Base-by-base conservation (phyloP, 176 grass and related monocot genomes). In the Carex kokanica region DNA sequence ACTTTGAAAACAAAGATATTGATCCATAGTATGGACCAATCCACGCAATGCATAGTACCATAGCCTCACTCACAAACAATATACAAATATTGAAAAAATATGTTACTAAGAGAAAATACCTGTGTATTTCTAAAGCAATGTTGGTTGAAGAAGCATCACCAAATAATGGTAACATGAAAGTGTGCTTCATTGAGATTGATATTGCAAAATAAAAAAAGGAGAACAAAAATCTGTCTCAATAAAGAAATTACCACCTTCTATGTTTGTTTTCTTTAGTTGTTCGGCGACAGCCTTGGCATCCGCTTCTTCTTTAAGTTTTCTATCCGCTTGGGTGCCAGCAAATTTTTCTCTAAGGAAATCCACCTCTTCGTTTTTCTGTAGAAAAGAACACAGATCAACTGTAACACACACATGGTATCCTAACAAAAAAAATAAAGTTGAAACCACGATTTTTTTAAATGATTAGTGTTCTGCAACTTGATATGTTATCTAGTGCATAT, bases 271-370 rank as follows among this genome's bases (percentile, higher is more conserved):
- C 61, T 92, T 97, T 27, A 97, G 85, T 86, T 94, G 87, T 32
- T 94, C 87, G 21, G 92, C 75, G 55, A 85, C 81, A 70, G 88
- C 92, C 57, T 80, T 95, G 20, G 90, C 88, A 72, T 93, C 89
- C 27, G 84, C 90, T 85, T 91, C 88, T n/a, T 84, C 87, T 84
- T 93, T 98, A 70, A 59, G 81, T 89, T 70, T 81, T 77, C 95
- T 98, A 45, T 95, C 92, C 84, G 92, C 84, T 91, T 98, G 95
- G 66, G 90, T 94, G 23, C 95, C 92, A 0, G 95, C 87, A 79
- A 94, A 98, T 84, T 82, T 98, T 34, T 86, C 60, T 71, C 91
- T 90, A 47, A 91, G 88, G n/a, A 52, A 81, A 65, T 83, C 79
- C 24, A 88, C 89, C 1, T 93, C 92, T 77, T 94, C 90, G 43